Percentiles rank a stretch among this genome's conserved stretches.
Conservation (phyloP, 305 asterid species). For the Ruellia speciosa region DNA sequence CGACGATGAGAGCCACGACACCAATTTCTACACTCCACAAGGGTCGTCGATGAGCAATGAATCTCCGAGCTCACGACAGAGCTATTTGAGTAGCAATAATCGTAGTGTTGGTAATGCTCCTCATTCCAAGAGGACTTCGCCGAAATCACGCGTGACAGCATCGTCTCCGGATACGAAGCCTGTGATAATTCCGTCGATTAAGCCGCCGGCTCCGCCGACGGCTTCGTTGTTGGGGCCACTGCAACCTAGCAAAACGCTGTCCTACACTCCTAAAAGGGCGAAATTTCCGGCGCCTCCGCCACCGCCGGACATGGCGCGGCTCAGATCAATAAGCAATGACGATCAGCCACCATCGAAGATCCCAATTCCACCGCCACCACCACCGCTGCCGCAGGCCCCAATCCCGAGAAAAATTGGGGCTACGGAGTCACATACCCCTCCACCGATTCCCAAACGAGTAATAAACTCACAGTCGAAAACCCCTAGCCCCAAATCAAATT, state of each 20-base stretch:
- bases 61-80: constrained; percentile 45
- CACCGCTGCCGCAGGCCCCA: constrained; percentile 6
- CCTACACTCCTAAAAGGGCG: constrained; percentile 45
- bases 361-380: constrained; percentile 39
- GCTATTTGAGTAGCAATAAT: constrained; percentile 25
- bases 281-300: constrained; percentile 76
- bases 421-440: constrained; percentile 21
- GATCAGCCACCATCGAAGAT: constrained; percentile 27
- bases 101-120: constrained; percentile 36
- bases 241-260: constrained; percentile 25
- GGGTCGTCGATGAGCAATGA: constrained; percentile 70
- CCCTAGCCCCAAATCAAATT: not conserved
- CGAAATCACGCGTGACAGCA: constrained; percentile 58
- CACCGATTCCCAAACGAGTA: constrained; percentile 21
- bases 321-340: constrained; percentile 48
- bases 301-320: constrained; percentile 62
- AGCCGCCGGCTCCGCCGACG: constrained; percentile 36
- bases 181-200: constrained; percentile 63
- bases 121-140: constrained; percentile 75
- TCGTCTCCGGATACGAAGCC: constrained; percentile 50
- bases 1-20: constrained; percentile 30
- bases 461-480: not conserved
- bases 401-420: constrained; percentile 29
- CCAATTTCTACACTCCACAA: constrained; percentile 81
- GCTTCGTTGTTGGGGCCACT: constrained; percentile 26